Base-by-base conservation (phyloP, 345 rosid species). In the Gossypium sturtianum region DNA sequence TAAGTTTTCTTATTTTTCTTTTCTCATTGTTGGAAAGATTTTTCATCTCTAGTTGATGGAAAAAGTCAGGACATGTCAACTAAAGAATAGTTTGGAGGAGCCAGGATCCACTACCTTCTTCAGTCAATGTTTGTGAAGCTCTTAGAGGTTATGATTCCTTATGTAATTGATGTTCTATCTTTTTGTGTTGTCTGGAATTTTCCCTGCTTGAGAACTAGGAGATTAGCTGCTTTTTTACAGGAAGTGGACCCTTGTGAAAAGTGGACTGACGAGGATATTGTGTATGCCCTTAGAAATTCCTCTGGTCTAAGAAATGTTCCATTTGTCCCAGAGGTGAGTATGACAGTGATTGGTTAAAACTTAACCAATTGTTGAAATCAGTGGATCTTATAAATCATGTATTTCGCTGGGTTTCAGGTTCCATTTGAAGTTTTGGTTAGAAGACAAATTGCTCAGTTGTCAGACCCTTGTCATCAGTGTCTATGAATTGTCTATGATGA, bases 391-490 rank as follows among this genome's bases (percentile, higher is more conserved):
- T 48, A 48, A 53, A 57, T 66, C 57, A 25, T 70, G 61, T 52
- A 43, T 69, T 12, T 60, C 12, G 38, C 23, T 67, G 75, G 61
- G 71, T 52, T 80, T 74, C 80, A 90, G 94, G 87, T 84, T 34
- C 92, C 92, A 56, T 90, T 90, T 86, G 92, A 90, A 82, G 87
- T 87, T 80, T 83, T 90, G 66, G 83, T 86, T 62, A 74, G 89
- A 83, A 87, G 83, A 78, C 91, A 87, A 80, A 87, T 90, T 56
- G 83, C 86, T 78, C 89, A 78, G 63, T 71, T 90, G 81, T 53
- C 85, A 71, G 90, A 90, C 43, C 92, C 95, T 27, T 83, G 91
- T 80, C 91, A 86, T 69, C 92, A 87, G 77, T 90, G 95, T 74
- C 81, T 86, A 19, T 77, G 86, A 75, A 87, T 88, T 80, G 84